phyloP scores from a whole-genome alignment of 306 rosid genomes.

The Vicia sativa region DNA sequence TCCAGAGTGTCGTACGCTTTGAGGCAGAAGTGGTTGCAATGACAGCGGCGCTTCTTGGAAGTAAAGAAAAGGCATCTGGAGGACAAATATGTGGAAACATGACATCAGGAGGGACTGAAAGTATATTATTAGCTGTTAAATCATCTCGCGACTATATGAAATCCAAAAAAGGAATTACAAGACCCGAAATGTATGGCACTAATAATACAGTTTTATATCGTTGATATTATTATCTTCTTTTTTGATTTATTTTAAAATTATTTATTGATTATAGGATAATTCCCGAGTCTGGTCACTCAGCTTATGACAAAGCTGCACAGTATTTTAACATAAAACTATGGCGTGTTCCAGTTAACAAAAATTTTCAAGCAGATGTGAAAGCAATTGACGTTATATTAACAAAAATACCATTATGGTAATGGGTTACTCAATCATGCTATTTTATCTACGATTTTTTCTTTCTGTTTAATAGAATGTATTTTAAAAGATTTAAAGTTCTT shows the following conservation, averaged over 20 bases:
- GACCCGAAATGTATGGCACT: conserved; percentile 81
- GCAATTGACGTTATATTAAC: conserved; percentile 69
- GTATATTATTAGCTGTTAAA: conserved; percentile 88
- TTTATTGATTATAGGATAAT: conserved; percentile 66
- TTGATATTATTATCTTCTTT: conserved; percentile 29
- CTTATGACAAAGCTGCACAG: conserved; percentile 97
- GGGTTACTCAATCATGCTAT: conserved; percentile 1
- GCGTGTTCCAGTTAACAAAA: conserved; percentile 82
- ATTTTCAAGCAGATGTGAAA: conserved; percentile 76
- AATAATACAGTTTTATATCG: conserved; percentile 19
- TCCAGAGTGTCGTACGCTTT: conserved; percentile 76
- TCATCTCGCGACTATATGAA: conserved; percentile 96
- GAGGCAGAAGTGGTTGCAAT: conserved; percentile 96
- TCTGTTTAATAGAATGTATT: background rate
- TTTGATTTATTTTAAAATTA: conserved; percentile 26
- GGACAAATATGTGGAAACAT: conserved; percentile 94
- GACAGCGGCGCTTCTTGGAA: conserved; percentile 91
- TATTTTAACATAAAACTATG: conserved; percentile 91
- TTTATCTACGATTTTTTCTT: background rate
- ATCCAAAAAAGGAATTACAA: conserved; percentile 72
- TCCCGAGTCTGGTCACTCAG: conserved; percentile 92
- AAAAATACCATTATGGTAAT: conserved; percentile 84
- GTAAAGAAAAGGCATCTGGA: conserved; percentile 76
- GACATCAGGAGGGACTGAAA: conserved; percentile 99
- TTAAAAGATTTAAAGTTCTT: conserved; percentile 11